phyloP scores from a whole-genome alignment of 2,329 filamentous ascomycete species.

The Arthrocladium fulminans region DNA sequence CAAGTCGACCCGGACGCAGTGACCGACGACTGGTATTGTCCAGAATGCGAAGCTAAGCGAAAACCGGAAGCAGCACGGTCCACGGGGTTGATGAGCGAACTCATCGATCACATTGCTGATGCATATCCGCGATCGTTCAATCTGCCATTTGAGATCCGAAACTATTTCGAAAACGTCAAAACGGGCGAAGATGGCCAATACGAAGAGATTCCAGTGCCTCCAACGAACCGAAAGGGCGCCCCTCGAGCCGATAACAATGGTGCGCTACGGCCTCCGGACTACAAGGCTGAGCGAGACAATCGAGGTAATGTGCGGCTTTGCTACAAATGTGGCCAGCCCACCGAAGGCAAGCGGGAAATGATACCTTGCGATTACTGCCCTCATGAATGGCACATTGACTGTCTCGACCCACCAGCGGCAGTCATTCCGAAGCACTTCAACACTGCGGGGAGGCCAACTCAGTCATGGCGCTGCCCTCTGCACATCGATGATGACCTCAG shows the following conservation, averaged over 20 bases:
- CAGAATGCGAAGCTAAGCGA: slow-evolving; percentile 50
- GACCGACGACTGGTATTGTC: slow-evolving; percentile 75
- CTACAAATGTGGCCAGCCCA: slow-evolving; percentile 58
- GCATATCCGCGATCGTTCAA: slow-evolving; percentile 64
- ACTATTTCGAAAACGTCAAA: slow-evolving; percentile 69
- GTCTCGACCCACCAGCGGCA: slow-evolving; percentile 73
- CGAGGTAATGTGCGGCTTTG: slow-evolving; percentile 73
- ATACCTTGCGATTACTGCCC: slow-evolving; percentile 79
- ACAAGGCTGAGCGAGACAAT: slow-evolving; percentile 58
- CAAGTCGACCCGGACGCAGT: slow-evolving; percentile 59
- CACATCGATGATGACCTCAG: slow-evolving; percentile 70
- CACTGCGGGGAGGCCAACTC: slow-evolving; percentile 45
- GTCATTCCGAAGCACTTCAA: slow-evolving; percentile 56
- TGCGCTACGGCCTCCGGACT: slow-evolving; percentile 42
- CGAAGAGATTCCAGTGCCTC: slow-evolving; percentile 49
- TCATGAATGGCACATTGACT: slow-evolving; percentile 85
- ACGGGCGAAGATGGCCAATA: slow-evolving; percentile 73
- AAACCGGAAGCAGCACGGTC: slow-evolving; percentile 37
- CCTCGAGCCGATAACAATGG: slow-evolving; percentile 25
- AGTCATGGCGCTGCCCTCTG: slow-evolving; percentile 78
- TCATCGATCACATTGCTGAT: slow-evolving; percentile 57
- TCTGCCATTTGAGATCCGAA: slow-evolving; percentile 61
- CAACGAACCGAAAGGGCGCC: slow-evolving; percentile 24
- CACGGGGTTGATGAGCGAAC: slow-evolving; percentile 35
- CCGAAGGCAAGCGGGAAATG: slow-evolving; percentile 56